Evolutionary conservation across 1,139 yeast genomes (phyloP), one percentile per base, ranked within the genome.

Genomic region (Suhomyces atakaporum): DNA sequence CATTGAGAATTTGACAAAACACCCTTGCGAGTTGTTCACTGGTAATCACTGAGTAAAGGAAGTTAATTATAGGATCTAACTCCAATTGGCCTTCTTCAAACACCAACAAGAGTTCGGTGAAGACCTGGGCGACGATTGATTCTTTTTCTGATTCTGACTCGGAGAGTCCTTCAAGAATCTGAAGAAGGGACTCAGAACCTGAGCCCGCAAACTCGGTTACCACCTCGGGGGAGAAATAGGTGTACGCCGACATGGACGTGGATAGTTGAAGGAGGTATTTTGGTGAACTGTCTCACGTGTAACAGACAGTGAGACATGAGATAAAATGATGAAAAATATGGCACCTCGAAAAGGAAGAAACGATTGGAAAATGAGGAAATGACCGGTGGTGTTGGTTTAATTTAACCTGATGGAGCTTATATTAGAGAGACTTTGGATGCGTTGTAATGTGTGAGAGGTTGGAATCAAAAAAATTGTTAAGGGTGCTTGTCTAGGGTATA

Each of bases 1-100:
- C 67, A 45, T 72, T 71, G 22, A 73, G 54, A 1, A 75, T 63
- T 35, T 71, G 66, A 38, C 79, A 66, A 42, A 77, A 75, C 3
- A 62, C 50, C 16, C 58, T 52, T 5, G 75, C 75, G 3, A 53
- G 43, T 5, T 47, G 50, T 37, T 69, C 74, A 23, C 58, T 60
- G 32, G 52, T 61, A 24, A 70, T 61, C 16, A 63, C 56, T 7
- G 52, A 35, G 14, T 54, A 46, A 18, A 70, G 50, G 35, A 70
- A 68, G 14, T 50, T 50, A 1, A 56, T 43, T 3, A 66, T 42
- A 3, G 48, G 40, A 10, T 60, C 62, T 7, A 54, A 33, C 1
- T 51, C 47, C 20, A 71, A 39, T 19, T 39, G 40, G 1, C 45
- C 56, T 5, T 60, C 65, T 35, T 64, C 63, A 29, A 54, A 56